A percentile compares a stretch with the other conserved stretches of the same genome.
Conservation (phyloP, 352 stramenopile species). For the Hyaloperonospora brassicae region DNA sequence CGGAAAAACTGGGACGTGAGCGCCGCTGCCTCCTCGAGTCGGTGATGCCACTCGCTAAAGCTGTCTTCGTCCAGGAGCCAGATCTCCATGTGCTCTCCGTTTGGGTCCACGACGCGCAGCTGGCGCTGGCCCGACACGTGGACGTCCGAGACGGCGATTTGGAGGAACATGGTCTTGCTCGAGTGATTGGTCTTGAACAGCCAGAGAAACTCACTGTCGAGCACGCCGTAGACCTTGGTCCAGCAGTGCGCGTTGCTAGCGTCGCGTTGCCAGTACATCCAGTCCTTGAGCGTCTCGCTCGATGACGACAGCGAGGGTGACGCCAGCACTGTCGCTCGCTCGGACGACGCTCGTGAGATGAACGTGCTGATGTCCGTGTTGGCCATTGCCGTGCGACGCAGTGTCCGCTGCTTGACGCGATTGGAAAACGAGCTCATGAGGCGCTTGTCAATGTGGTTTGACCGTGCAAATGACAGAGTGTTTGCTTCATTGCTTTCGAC, state of each 20-base stretch:
- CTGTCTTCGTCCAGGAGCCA: constrained; percentile 49
- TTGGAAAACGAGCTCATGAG: constrained; percentile 11
- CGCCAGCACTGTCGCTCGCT: constrained; percentile 41
- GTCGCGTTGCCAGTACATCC: constrained; percentile 82
- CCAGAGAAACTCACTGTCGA: constrained; percentile 77
- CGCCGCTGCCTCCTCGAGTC: constrained; percentile 49
- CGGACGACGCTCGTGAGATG: constrained; percentile 27
- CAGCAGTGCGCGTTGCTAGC: constrained; percentile 56
- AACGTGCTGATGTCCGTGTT: constrained; percentile 28
- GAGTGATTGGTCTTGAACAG: constrained; percentile 65
- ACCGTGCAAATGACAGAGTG: no score
- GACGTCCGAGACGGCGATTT: constrained; percentile 68
- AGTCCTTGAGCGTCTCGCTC: constrained; percentile 49
- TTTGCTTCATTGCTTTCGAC: constrained; percentile 5
- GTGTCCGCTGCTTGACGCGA: constrained; percentile 19
- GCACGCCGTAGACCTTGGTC: constrained; percentile 74
- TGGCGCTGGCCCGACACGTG: constrained; percentile 56
- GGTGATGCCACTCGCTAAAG: constrained; percentile 43
- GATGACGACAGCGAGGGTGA: constrained; percentile 25
- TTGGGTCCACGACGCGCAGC: constrained; percentile 61
- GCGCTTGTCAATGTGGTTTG: no score
- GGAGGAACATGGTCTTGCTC: constrained; percentile 50
- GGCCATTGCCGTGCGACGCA: constrained; percentile 27
- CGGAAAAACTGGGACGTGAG: constrained; percentile 65
- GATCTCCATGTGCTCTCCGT: constrained; percentile 69